Base-by-base conservation (phyloP, 192 early-diverging fungal species). In the Pilobolus umbonatus region DNA sequence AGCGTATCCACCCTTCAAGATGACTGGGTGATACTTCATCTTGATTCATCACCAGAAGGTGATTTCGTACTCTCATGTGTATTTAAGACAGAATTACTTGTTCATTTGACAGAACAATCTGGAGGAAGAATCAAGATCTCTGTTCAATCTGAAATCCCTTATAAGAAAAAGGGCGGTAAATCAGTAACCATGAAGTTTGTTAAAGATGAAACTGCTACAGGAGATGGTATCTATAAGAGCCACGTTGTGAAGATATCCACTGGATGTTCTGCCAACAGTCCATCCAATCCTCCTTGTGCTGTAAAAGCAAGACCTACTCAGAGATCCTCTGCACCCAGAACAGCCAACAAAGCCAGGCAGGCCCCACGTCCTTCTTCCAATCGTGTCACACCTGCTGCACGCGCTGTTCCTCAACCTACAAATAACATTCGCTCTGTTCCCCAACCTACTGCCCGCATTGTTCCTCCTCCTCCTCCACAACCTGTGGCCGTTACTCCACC, bases 21-120 rank as follows among this genome's bases (percentile, higher is more conserved):
- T 64, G 86, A 85, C 50, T 91, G 87, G 86, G 69, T 83, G 24
- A 72, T 90, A 47, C 38, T 86, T 8, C 82, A 86, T 50, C 46
- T 85, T 8, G 68, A 83, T 46, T 65, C 43, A 38, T 61, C 74
- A 25, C 80, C 83, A 4, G 74, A 81, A 22, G 75, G 76, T 10
- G 89, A 89, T 56, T 64, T 82, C 36, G 68, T 91, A 21, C 47
- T 88, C 10, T 79, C 80, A 52, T 85, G 83, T 57, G 56, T 60
- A 43, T 80, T 89, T 60, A 91, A 91, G 72, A 91, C 87, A 3
- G 89, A 91, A 65, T 65, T 91, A 12, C 58, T 87, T 12, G 69
- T 80, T 7, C 80, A 84, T 67, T 61, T 91, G 40, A 60, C 77
- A 51, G 75, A 76, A 55, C 71, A 74, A n/a, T 77, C 82, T 30